These are phyloP conservation scores for Wolfiporia cocos DNA, from an alignment of 1,284 basidiomycete genomes.

Conservation along the genomic window DNA sequence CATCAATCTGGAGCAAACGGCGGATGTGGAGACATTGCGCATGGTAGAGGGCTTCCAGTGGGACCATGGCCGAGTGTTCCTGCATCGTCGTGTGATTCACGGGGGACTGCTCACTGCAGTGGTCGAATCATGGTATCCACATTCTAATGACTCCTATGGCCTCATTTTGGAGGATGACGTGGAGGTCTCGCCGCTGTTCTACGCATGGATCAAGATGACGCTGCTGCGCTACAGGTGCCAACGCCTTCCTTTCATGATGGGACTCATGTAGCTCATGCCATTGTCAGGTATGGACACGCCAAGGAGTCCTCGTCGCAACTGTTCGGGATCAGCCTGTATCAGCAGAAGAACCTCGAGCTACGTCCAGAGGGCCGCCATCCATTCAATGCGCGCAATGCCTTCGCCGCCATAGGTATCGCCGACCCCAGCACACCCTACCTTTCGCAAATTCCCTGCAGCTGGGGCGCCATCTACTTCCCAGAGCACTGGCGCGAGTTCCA, in stretches of 20 bases:
- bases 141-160: constrained; percentile 66
- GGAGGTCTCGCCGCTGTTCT: constrained; percentile 77
- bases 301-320: constrained; percentile 38
- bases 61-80: constrained; percentile 48
- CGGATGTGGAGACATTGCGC: constrained; percentile 53
- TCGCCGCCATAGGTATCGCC: constrained; percentile 35
- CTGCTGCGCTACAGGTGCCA: constrained; percentile 65
- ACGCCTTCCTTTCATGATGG: no score
- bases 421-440: constrained; percentile 63
- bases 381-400: constrained; percentile 60
- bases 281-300: constrained; percentile 52
- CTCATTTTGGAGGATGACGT: constrained; percentile 80
- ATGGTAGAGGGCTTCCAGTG: constrained; percentile 49
- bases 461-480: constrained; percentile 88
- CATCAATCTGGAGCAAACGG: constrained; percentile 71
- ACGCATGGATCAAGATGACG: constrained; percentile 76
- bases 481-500: constrained; percentile 84
- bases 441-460: constrained; percentile 81
- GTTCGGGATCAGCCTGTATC: constrained; percentile 79
- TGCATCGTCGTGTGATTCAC: constrained; percentile 68
- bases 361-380: constrained; percentile 58
- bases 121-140: constrained; percentile 83
- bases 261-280: no score
- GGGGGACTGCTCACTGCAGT: constrained; percentile 76
- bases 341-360: constrained; percentile 75